Evolutionary conservation across 73 alveolate genomes (phyloP), one percentile per base, ranked within the genome.

Genomic region (Symbiodinium pilosum): DNA sequence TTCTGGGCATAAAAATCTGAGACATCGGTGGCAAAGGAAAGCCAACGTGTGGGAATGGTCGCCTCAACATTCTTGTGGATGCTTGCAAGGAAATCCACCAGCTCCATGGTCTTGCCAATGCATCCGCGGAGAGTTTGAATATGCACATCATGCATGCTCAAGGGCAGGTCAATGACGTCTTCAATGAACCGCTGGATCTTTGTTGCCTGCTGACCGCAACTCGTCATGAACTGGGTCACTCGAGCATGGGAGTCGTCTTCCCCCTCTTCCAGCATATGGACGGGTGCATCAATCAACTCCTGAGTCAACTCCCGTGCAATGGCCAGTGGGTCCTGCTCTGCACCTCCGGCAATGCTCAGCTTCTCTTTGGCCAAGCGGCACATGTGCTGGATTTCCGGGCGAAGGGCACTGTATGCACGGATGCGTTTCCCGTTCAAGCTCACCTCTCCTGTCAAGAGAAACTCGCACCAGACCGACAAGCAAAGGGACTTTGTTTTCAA

Each of bases 371-470:
- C 94, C 39, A 86, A 12, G 30, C 94, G 38, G 14, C 34, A 83
- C 56, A 86, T 2, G 30, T 52, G 52, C 43, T 86, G 94, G 14
- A 86, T 0, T 21, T 86, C 94, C 38, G 94, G 94, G 8, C 94
- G 83, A 3, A 86, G 59, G 30, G 52, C 94, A 0, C 42, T 16
- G 43, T 40, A 86, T 6, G 41, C 56, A 41, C 54, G 51, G 84
- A 86, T 52, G n/a, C 11, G n/a, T 30, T 86, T 86, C 42, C 94
- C 94, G 56, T 40, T 40, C 41, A 86, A 4, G 8, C 40, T 20
- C 32, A 86, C 94, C 40, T 51, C 84, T 4, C 94, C 94, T 5
- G 83, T 20, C 84, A n/a, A 54, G 56, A 86, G 84, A 30, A 86
- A 86, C 42, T 86, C 94, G 24, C 84, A n/a, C 64, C 47, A 86